A percentile compares a stretch with the other conserved stretches of the same genome.
Conservation (phyloP, 1,284 basidiomycete genomes). For the Puccinia novopanici region DNA sequence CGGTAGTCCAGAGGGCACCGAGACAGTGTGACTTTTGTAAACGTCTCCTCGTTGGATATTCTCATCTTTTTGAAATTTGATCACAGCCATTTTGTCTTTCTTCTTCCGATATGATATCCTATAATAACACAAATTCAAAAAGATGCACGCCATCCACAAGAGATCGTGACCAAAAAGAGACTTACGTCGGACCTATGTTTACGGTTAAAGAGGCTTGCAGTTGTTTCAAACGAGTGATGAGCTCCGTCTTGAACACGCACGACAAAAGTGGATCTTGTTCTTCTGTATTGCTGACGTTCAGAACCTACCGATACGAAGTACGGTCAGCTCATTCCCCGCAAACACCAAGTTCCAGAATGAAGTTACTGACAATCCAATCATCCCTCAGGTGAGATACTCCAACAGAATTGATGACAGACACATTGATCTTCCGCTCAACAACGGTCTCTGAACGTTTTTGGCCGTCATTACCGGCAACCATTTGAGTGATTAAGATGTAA, state of each 20-base stretch:
- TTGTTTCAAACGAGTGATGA: constrained; percentile 78
- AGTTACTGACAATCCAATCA: constrained; percentile 79
- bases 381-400: constrained; percentile 86
- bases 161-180: constrained; percentile 48
- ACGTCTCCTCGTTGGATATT: constrained; percentile 75
- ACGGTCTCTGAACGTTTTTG: constrained; percentile 63
- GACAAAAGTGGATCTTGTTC: constrained; percentile 94
- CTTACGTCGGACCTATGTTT: constrained; percentile 74
- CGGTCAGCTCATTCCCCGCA: constrained; percentile 1
- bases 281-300: constrained; percentile 74
- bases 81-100: constrained; percentile 88
- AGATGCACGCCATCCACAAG: background rate
- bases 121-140: background rate
- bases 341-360: background rate
- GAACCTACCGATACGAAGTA: constrained; percentile 60
- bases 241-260: constrained; percentile 94
- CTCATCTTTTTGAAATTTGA: constrained; percentile 89
- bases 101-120: constrained; percentile 91
- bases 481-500: constrained; percentile 72
- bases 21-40: constrained; percentile 92
- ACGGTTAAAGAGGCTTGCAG: constrained; percentile 75
- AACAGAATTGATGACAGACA: constrained; percentile 81
- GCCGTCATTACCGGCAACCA: constrained; percentile 69
- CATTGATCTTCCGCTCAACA: constrained; percentile 83
- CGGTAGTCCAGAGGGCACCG: constrained; percentile 84